Evolutionary conservation across 805 yeast species (phyloP), one percentile per base, ranked within the genome.

Genomic region (Myxozyma mucilagina): DNA sequence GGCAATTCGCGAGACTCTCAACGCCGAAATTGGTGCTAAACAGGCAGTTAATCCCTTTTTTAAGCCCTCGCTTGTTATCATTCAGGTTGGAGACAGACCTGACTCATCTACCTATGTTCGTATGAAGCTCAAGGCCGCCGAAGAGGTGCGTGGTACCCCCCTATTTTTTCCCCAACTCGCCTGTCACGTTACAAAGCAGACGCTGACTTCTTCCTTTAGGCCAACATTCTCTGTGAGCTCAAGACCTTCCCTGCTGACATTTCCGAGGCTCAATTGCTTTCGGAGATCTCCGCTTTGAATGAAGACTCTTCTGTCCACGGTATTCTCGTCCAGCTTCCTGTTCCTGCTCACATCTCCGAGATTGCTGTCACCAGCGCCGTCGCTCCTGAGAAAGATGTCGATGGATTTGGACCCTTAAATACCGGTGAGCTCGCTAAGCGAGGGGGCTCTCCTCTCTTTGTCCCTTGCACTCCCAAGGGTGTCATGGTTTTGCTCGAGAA

Each of bases 381-480:
- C n/a, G 75, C 80, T 10, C 82, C 89, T 14, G 84, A 82, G 47
- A 93, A 93, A 77, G 99, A 93, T 71, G 97, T 94, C 50, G 99
- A 93, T 74, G 99, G 99, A 1, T 94, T 93, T 71, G 94, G 92
- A 47, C 85, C 91, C 58, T 81, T 80, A 70, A 94, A 94, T 74
- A 85, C 90, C 59, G 98, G 97, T 62, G 97, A 93, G 72, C 81
- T 93, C 61, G 84, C 92, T 68, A 90, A 91, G 75, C 85, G 89
- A 67, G 90, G 90, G 56, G 97, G 97, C 24, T 72, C 78, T 41
- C 97, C 97, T 36, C 76, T 78, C 62, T 92, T 90, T 75, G 80
- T 87, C 66, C 98, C 99, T 39, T 93, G 98, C 78, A 93, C 99
- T 34, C 99, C 99, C 57, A 85, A 87, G 76, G 99, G 99, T 60